phyloP scores from a whole-genome alignment of 495 filamentous ascomycete genomes.

The Penicillium ochrochloron region DNA sequence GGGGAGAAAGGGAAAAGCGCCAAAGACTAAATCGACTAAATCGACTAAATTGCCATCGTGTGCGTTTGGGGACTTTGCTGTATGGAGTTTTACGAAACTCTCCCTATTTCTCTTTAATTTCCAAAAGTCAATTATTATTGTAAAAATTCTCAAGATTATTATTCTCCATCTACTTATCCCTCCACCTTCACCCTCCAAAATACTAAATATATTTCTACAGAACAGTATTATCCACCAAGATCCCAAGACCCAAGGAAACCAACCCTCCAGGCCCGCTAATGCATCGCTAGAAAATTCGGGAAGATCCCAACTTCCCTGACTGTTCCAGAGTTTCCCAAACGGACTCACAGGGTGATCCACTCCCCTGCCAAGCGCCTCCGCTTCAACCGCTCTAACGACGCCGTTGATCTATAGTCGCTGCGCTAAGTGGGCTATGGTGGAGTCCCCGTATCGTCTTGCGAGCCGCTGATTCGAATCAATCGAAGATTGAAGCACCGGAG shows the following conservation, averaged over 20 bases:
- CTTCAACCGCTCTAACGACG: slow-evolving; percentile 21
- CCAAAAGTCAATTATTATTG: too few species aligned
- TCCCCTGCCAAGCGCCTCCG: slow-evolving; percentile 25
- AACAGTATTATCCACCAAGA: background rate
- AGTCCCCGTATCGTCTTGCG: background rate
- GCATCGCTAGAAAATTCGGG: slow-evolving; percentile 31
- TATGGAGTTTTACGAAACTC: too few species aligned
- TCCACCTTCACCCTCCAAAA: too few species aligned
- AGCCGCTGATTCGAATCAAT: slow-evolving; percentile 11
- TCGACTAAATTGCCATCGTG: slow-evolving; percentile 9
- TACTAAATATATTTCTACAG: too few species aligned
- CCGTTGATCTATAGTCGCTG: slow-evolving; percentile 29
- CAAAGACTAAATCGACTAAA: slow-evolving; percentile 12
- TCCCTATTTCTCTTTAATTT: background rate
- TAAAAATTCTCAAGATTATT: too few species aligned
- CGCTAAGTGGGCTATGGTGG: slow-evolving; percentile 29
- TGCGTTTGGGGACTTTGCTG: background rate
- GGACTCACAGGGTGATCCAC: slow-evolving; percentile 1
- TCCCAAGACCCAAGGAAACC: background rate
- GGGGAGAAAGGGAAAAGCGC: slow-evolving; percentile 16
- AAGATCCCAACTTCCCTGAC: slow-evolving; percentile 17
- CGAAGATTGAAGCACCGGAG: background rate
- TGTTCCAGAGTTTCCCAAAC: background rate
- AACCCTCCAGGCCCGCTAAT: background rate
- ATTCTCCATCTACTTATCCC: background rate